Evolutionary conservation across 495 filamentous ascomycete species (phyloP).

Genomic region (Copromyces sp.): DNA sequence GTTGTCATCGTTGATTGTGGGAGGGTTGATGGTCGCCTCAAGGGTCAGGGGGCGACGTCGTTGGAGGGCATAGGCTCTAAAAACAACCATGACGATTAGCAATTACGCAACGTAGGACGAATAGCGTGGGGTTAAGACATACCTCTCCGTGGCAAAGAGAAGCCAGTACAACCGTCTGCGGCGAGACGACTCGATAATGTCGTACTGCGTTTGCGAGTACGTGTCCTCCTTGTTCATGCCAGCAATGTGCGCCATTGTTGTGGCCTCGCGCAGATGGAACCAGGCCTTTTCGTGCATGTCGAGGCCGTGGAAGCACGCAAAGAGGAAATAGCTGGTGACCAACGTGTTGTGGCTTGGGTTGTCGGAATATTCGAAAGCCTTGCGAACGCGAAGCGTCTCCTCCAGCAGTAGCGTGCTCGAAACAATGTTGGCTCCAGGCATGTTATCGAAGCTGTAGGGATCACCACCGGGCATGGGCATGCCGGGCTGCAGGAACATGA

Average conservation of each 20-base stretch:
- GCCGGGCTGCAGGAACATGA: conserved; percentile 76
- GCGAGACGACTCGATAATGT: conserved; percentile 42
- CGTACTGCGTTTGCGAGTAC: conserved; percentile 39
- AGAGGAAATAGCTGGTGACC: conserved; percentile 72
- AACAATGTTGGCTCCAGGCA: conserved; percentile 43
- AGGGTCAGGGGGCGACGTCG: conserved; percentile 53
- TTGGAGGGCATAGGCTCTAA: conserved; percentile 64
- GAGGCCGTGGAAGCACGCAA: conserved; percentile 63
- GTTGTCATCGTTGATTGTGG: conserved; percentile 53
- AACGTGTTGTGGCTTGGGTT: conserved; percentile 56
- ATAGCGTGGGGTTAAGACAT: conserved; percentile 6
- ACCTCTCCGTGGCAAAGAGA: conserved; percentile 63
- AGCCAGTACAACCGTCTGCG: conserved; percentile 60
- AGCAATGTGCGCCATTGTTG: conserved; percentile 47
- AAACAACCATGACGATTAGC: conserved; percentile 9
- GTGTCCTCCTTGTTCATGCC: conserved; percentile 53
- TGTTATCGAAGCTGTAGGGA: conserved; percentile 40
- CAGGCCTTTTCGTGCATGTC: conserved; percentile 63
- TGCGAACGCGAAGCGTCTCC: conserved; percentile 65
- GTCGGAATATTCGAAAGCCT: conserved; percentile 64
- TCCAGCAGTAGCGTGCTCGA: conserved; percentile 57
- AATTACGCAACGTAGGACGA: not conserved
- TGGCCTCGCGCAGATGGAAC: conserved; percentile 63
- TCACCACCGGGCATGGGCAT: conserved; percentile 49
- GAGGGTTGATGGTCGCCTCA: conserved; percentile 51